Evolutionary conservation across 805 yeast species (phyloP).

Genomic region (Saccharomyces kudriavzevii): DNA sequence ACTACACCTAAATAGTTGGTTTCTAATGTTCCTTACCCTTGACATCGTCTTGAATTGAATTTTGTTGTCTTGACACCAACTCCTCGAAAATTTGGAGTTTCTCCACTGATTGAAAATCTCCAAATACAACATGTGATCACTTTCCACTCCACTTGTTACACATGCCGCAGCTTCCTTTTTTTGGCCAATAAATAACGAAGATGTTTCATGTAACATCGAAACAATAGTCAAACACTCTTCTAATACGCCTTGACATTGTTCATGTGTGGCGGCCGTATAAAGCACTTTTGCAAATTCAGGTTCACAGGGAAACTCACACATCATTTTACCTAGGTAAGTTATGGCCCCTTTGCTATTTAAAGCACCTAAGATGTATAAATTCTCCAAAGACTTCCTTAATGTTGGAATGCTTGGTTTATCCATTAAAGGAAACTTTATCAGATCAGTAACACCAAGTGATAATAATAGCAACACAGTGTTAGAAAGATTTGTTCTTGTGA

Average conservation of each 20-base stretch:
- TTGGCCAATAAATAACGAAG: constrained; percentile 34
- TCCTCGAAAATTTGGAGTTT: constrained; percentile 53
- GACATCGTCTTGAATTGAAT: constrained; percentile 66
- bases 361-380: constrained; percentile 82
- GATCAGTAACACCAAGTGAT: constrained; percentile 77
- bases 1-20: constrained; percentile 60
- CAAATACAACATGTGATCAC: constrained; percentile 75
- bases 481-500: constrained; percentile 73
- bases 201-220: constrained; percentile 76
- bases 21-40: constrained; percentile 61
- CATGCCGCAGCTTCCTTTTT: constrained; percentile 15
- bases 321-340: constrained; percentile 68
- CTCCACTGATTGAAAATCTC: constrained; percentile 75
- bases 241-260: constrained; percentile 45
- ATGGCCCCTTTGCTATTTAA: constrained; percentile 69
- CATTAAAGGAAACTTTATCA: constrained; percentile 79
- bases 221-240: constrained; percentile 65
- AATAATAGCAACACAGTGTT: constrained; percentile 68
- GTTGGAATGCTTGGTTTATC: constrained; percentile 78
- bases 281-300: constrained; percentile 81
- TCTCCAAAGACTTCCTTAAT: constrained; percentile 65
- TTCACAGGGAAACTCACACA: constrained; percentile 90
- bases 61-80: constrained; percentile 83
- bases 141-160: constrained; percentile 42
- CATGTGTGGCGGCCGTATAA: constrained; percentile 44